Percentiles rank a stretch among this genome's conserved stretches.
Conservation (phyloP, 306 rosid species). For the Lathyrus sativus region DNA sequence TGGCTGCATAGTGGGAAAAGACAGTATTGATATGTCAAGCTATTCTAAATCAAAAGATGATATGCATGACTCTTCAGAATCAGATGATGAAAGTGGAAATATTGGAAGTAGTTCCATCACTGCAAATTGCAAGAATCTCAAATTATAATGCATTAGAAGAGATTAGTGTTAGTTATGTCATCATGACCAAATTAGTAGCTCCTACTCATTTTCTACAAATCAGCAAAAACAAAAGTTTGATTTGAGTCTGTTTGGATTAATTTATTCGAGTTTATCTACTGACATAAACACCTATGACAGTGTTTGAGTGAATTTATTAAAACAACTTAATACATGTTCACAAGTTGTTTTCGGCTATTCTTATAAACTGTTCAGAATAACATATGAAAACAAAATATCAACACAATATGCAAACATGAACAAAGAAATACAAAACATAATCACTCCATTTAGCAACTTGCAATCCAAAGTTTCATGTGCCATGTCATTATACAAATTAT, state of each 20-base stretch:
- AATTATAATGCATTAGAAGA: neutral
- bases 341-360: neutral
- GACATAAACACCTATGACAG: neutral
- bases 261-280: neutral
- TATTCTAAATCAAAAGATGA: neutral
- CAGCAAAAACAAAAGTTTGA: conserved; percentile 7
- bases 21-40: conserved; percentile 4
- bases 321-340: neutral
- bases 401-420: conserved; percentile 18
- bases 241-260: neutral
- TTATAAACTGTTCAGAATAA: neutral
- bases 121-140: neutral
- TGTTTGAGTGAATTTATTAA: neutral
- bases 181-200: conserved; percentile 1
- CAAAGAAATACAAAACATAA: conserved; percentile 15
- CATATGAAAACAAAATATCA: neutral
- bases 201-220: neutral
- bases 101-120: conserved; percentile 2
- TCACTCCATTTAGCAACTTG: conserved; percentile 5
- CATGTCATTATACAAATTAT: conserved; percentile 44
- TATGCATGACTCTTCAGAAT: conserved; percentile 2
- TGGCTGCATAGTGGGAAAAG: conserved; percentile 22
- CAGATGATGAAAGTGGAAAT: conserved; percentile 17
- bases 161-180: neutral
- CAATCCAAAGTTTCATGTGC: conserved; percentile 32